Evolutionary conservation across 169 alveolate genomes (phyloP).

Genomic region (Plasmodium yoelii): DNA sequence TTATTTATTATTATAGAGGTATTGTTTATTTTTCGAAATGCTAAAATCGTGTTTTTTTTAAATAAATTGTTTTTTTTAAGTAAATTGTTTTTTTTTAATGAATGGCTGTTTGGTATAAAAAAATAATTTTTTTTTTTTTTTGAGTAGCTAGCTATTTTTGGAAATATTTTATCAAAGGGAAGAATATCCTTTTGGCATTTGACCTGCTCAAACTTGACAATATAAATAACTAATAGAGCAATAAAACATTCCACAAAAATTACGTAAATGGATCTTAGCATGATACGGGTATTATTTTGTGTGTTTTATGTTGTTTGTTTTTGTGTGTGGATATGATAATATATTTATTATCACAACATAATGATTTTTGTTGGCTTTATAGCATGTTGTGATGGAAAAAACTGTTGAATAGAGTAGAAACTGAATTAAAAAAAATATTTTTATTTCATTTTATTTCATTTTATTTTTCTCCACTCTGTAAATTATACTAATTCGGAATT

Average conservation of each 20-base stretch:
- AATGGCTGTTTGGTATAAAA: constrained; percentile 18
- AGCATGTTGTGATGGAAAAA: neutral
- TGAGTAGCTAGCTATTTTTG: constrained; percentile 7
- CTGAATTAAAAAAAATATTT: neutral
- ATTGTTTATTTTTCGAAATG: constrained; percentile 5
- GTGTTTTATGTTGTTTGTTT: constrained; percentile 9
- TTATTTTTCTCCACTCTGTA: neutral
- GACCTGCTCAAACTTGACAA: constrained; percentile 42
- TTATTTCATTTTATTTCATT: neutral
- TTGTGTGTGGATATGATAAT: neutral
- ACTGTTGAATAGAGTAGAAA: neutral
- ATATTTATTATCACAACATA: too few relatives aligned
- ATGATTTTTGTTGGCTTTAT: too few relatives aligned
- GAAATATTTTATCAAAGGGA: constrained; percentile 10
- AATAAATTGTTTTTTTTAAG: constrained; percentile 3
- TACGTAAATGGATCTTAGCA: constrained; percentile 52
- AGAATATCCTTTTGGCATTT: constrained; percentile 16
- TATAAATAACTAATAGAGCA: constrained; percentile 20
- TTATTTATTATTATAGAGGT: too few relatives aligned
- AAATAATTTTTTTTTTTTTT: constrained; percentile 33
- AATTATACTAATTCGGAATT: neutral
- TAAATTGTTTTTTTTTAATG: constrained; percentile 6
- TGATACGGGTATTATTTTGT: constrained; percentile 32
- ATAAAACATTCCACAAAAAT: constrained; percentile 40
- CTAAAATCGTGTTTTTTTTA: constrained; percentile 8